Percentiles rank a stretch among this genome's conserved stretches.
These are phyloP conservation scores for Coix lacrymajobi DNA, from an alignment of 176 grass and related monocot species.

Conservation along the genomic window DNA sequence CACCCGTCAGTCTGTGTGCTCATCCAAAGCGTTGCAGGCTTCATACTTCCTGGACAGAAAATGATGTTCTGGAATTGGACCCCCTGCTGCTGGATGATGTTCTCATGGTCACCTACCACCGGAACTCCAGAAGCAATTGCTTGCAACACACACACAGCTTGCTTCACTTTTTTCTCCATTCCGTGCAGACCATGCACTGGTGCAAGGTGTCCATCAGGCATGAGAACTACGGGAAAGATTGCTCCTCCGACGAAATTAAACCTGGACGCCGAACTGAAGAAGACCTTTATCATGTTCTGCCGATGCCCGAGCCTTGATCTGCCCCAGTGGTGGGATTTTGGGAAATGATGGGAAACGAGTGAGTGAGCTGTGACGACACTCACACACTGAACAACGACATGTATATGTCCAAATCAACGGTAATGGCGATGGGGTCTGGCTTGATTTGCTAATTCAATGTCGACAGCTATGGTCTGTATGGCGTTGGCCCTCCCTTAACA, in stretches of 20 bases:
- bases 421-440: neutral
- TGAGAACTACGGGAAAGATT: neutral
- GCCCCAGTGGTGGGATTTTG: neutral
- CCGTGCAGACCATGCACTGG: neutral
- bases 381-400: neutral
- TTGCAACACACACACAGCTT: neutral
- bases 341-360: neutral
- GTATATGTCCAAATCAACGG: neutral
- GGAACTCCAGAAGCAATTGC: neutral
- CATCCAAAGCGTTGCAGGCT: neutral
- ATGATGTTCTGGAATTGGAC: neutral
- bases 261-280: neutral
- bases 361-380: neutral
- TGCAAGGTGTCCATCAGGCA: neutral
- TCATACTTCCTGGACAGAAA: neutral
- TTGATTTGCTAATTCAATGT: conserved; percentile 24
- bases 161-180: conserved; percentile 1
- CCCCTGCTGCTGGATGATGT: neutral
- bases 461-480: neutral
- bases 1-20: neutral
- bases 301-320: neutral
- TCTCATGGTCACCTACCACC: conserved; percentile 7
- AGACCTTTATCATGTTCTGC: neutral
- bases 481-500: conserved; percentile 23
- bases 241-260: neutral